These are phyloP conservation scores for Trypanosoma rangeli DNA, from an alignment of 208 protist species.

Conservation along the genomic window DNA sequence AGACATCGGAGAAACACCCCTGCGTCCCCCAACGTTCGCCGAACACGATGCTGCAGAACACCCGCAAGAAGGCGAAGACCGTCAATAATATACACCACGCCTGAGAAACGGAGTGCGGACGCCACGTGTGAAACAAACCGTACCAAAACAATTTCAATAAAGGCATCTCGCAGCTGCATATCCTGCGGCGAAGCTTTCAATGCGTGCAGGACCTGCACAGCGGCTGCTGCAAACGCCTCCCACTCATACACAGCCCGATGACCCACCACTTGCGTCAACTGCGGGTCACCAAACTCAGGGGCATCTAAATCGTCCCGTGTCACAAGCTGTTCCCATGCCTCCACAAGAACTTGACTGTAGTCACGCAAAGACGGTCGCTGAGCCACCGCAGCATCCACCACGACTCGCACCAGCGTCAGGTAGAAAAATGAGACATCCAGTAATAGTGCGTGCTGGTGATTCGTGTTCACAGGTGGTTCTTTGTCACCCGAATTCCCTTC, in stretches of 20 bases:
- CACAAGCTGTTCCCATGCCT: slow-evolving; percentile 66
- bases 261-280: slow-evolving; percentile 42
- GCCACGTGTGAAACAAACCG: slow-evolving; percentile 51
- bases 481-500: not conserved
- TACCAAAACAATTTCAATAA: slow-evolving; percentile 56
- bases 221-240: slow-evolving; percentile 36
- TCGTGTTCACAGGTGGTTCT: too few relatives aligned
- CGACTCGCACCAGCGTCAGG: slow-evolving; percentile 44
- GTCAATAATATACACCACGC: slow-evolving; percentile 59
- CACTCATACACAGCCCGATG: slow-evolving; percentile 44
- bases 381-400: slow-evolving; percentile 60
- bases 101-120: slow-evolving; percentile 55
- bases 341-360: slow-evolving; percentile 33
- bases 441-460: slow-evolving; percentile 14
- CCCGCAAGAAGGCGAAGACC: slow-evolving; percentile 24
- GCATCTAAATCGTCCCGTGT: not conserved
- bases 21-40: slow-evolving; percentile 47
- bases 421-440: slow-evolving; percentile 45
- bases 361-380: slow-evolving; percentile 57
- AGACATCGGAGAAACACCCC: slow-evolving; percentile 35
- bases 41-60: slow-evolving; percentile 30
- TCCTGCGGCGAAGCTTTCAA: slow-evolving; percentile 29
- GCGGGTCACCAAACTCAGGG: slow-evolving; percentile 36
- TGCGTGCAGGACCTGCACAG: slow-evolving; percentile 46
- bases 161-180: slow-evolving; percentile 40